Conservation (phyloP, 768 basidiomycete species). For the Leccinum imitatum region DNA sequence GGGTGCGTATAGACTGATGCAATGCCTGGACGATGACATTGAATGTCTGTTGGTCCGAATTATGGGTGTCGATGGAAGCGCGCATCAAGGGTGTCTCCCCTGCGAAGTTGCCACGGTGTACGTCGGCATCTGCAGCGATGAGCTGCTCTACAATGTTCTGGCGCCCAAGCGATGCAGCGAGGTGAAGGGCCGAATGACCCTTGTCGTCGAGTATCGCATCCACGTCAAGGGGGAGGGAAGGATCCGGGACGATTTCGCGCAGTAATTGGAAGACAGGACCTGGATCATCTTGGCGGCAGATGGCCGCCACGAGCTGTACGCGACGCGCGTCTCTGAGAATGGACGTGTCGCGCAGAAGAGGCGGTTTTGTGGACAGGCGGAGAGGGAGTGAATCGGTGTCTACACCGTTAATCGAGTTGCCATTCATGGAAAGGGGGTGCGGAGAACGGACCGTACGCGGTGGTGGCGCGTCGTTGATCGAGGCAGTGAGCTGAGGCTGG, state of each 20-base stretch:
- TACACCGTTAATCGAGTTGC: conserved; percentile 39
- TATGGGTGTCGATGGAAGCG: conserved; percentile 86
- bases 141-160: conserved; percentile 67
- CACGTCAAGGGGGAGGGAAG: conserved; percentile 48
- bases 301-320: conserved; percentile 60
- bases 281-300: conserved; percentile 72
- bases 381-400: conserved; percentile 47
- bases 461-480: conserved; percentile 32
- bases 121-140: conserved; percentile 77
- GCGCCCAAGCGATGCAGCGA: conserved; percentile 85
- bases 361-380: conserved; percentile 70
- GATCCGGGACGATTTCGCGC: conserved; percentile 56
- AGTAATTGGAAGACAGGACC: conserved; percentile 58
- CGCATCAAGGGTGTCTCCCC: conserved; percentile 96
- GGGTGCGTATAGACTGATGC: conserved; percentile 75
- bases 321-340: conserved; percentile 53
- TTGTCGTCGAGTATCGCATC: conserved; percentile 92
- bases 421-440: conserved; percentile 46
- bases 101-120: conserved; percentile 86
- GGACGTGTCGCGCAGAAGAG: conserved; percentile 53
- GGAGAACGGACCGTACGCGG: conserved; percentile 46
- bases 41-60: conserved; percentile 78
- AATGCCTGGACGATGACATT: conserved; percentile 60
- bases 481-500: conserved; percentile 31
- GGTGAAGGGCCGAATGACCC: conserved; percentile 91